Evolutionary conservation across 2,329 filamentous ascomycete species (phyloP).

Genomic region (Cadophora luteo-olivacea): DNA sequence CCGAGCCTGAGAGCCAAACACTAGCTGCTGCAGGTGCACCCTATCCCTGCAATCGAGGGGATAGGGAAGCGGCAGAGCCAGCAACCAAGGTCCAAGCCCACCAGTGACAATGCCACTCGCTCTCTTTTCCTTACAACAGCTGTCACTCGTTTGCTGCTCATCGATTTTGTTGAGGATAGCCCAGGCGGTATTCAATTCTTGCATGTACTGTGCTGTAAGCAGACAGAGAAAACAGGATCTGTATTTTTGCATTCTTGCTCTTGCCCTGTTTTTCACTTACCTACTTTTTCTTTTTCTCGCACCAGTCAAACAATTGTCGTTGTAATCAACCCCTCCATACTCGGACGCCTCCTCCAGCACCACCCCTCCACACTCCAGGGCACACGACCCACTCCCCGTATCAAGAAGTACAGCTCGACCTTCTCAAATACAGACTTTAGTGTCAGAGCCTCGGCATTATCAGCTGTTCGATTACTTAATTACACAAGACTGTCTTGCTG

Average conservation of each 20-base stretch:
- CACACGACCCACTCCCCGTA: slow-evolving; percentile 16
- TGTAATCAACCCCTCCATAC: slow-evolving; percentile 25
- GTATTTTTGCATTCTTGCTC: background rate
- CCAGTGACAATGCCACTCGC: background rate
- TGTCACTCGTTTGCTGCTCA: background rate
- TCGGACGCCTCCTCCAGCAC: slow-evolving; percentile 11
- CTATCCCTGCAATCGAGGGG: slow-evolving; percentile 20
- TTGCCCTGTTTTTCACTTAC: background rate
- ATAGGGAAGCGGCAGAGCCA: background rate
- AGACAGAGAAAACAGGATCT: slow-evolving; percentile 8
- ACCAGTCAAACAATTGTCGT: background rate
- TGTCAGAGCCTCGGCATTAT: slow-evolving; percentile 22
- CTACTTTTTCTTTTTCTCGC: background rate
- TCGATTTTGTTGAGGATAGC: slow-evolving; percentile 21
- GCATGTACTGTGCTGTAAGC: background rate
- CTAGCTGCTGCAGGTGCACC: slow-evolving; percentile 17
- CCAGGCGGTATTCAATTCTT: background rate
- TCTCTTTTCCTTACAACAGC: slow-evolving; percentile 7
- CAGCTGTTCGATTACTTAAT: slow-evolving; percentile 12
- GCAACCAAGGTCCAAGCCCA: slow-evolving; percentile 18
- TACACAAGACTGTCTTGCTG: background rate
- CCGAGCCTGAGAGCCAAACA: slow-evolving; percentile 16
- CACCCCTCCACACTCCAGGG: slow-evolving; percentile 13
- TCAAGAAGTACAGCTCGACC: slow-evolving; percentile 19
- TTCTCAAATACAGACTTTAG: slow-evolving; percentile 12